phyloP scores from a whole-genome alignment of 2,329 filamentous ascomycete species.

The Pyrenochaeta sp. region DNA sequence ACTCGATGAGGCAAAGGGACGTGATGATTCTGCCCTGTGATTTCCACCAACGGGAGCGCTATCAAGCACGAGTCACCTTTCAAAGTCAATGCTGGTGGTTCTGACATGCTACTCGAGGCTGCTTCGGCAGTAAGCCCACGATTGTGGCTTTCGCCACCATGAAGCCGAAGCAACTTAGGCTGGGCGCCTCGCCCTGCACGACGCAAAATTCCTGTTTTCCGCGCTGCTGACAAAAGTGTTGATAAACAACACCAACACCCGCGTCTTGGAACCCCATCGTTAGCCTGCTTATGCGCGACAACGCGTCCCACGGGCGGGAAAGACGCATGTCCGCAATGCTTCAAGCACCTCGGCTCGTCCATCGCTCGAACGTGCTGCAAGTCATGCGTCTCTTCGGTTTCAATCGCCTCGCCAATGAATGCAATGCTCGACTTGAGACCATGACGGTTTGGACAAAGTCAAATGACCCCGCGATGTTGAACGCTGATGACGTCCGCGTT shows the following conservation, averaged over 20 bases:
- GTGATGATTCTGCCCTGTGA: background rate
- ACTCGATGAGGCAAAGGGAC: conserved; percentile 1
- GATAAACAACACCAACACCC: conserved; percentile 1
- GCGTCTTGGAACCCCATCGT: background rate
- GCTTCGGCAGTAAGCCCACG: conserved; percentile 1
- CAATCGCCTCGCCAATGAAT: conserved; percentile 11
- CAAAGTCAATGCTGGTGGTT: background rate
- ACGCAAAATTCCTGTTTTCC: conserved; percentile 11
- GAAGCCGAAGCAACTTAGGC: conserved; percentile 12
- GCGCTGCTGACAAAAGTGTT: conserved; percentile 1
- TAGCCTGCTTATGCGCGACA: background rate
- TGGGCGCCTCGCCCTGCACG: conserved; percentile 8
- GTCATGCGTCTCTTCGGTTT: conserved; percentile 7
- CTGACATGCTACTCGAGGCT: background rate
- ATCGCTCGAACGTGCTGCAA: conserved; percentile 2
- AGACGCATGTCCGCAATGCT: background rate
- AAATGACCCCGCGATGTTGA: conserved; percentile 7
- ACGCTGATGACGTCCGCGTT: conserved; percentile 24
- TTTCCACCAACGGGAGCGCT: too few relatives aligned
- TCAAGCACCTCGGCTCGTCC: background rate
- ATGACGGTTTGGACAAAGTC: conserved; percentile 10
- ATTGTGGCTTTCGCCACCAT: conserved; percentile 11
- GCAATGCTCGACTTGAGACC: conserved; percentile 14
- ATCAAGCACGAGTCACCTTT: too few relatives aligned
- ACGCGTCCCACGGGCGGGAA: background rate